These are phyloP conservation scores for Naumovozyma dairenensis DNA, from an alignment of 805 yeast species.

Conservation along the genomic window DNA sequence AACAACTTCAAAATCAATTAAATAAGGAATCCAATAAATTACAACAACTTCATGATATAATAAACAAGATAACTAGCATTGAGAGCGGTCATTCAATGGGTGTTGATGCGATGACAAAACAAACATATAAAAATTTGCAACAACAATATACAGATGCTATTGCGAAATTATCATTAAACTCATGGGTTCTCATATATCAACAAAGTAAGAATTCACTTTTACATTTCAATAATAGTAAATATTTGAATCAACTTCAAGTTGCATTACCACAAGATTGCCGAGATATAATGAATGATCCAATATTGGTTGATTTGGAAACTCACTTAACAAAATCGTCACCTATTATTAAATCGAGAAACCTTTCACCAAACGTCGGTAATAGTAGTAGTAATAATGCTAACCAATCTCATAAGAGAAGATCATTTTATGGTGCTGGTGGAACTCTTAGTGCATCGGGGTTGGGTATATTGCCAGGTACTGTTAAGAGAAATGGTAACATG, in stretches of 20 bases:
- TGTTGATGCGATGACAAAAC: too few relatives aligned
- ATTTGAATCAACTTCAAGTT: too few relatives aligned
- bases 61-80: neutral
- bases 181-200: neutral
- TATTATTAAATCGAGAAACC: neutral
- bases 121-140: neutral
- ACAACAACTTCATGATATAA: neutral
- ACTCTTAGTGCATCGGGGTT: too few relatives aligned
- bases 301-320: neutral
- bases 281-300: neutral
- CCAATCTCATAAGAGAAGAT: constrained; percentile 16
- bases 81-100: too few relatives aligned
- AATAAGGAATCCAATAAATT: constrained; percentile 12
- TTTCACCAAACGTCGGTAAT: neutral
- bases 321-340: neutral
- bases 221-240: too few relatives aligned
- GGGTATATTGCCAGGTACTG: too few relatives aligned
- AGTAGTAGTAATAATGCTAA: constrained; percentile 2
- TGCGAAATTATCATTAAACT: neutral
- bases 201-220: neutral
- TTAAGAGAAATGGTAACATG: too few relatives aligned
- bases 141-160: neutral
- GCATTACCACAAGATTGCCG: too few relatives aligned
- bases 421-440: constrained; percentile 16
- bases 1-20: constrained; percentile 3